Conservation (phyloP, 441 rosid genomes). For the Brassica balearica region DNA sequence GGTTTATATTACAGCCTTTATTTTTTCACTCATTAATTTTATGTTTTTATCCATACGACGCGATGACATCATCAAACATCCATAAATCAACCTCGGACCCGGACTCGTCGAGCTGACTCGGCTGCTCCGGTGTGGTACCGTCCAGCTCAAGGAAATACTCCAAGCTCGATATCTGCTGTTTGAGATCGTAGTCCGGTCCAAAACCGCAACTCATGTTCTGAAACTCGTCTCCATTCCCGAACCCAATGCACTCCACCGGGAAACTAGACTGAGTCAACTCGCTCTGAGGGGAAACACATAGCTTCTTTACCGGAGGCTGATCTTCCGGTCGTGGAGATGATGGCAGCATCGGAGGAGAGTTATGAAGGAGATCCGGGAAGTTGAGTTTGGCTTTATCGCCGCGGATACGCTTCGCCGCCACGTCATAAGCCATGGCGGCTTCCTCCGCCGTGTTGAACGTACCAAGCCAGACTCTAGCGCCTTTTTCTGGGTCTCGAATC, state of each 20-base stretch:
- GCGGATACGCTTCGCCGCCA: constrained; percentile 84
- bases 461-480: constrained; percentile 90
- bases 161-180: constrained; percentile 57
- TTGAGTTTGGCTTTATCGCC: constrained; percentile 92
- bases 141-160: constrained; percentile 70
- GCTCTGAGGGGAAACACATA: constrained; percentile 32
- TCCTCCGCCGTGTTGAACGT: constrained; percentile 83
- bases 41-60: constrained; percentile 18
- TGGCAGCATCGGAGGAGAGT: background rate
- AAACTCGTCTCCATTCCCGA: constrained; percentile 34
- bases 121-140: constrained; percentile 36
- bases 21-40: constrained; percentile 4
- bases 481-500: constrained; percentile 81
- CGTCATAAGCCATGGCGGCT: constrained; percentile 84
- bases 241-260: constrained; percentile 26
- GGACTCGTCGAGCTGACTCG: constrained; percentile 26
- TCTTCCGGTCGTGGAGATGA: constrained; percentile 9
- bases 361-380: constrained; percentile 46
- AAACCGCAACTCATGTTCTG: background rate
- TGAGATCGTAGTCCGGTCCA: constrained; percentile 47
- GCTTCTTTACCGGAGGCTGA: constrained; percentile 56
- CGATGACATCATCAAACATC: constrained; percentile 69
- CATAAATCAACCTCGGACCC: constrained; percentile 51
- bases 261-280: constrained; percentile 43
- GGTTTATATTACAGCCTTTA: constrained; percentile 15